Conservation (phyloP, 371 early-diverging fungal species). For the Mucor ambiguus region DNA sequence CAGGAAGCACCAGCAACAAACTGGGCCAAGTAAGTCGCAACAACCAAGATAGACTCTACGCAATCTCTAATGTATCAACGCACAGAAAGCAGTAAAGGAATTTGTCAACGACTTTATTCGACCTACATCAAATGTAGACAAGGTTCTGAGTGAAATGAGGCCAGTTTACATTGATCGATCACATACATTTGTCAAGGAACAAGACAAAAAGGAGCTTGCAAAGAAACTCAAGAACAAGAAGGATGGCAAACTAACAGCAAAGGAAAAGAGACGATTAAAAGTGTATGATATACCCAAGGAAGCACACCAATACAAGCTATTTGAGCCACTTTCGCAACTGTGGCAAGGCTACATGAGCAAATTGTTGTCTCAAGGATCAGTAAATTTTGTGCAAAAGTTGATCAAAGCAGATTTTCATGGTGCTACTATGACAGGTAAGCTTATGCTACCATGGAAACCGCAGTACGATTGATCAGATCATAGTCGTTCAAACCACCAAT, state of each 20-base stretch:
- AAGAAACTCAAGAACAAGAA: conserved; percentile 29
- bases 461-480: conserved; percentile 2
- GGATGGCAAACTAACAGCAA: conserved; percentile 59
- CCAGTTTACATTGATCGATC: conserved; percentile 23
- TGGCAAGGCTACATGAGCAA: conserved; percentile 85
- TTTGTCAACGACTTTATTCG: conserved; percentile 22
- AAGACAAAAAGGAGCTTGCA: conserved; percentile 20
- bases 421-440: conserved; percentile 70
- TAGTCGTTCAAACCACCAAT: conserved; percentile 79
- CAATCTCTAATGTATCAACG: neutral
- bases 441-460: neutral
- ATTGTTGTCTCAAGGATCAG: conserved; percentile 46
- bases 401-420: conserved; percentile 90
- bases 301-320: conserved; percentile 56
- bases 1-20: conserved; percentile 6
- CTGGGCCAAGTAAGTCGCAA: conserved; percentile 4
- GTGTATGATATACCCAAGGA: conserved; percentile 70
- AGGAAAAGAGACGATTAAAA: conserved; percentile 58
- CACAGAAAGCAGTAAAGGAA: conserved; percentile 18
- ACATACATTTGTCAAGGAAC: conserved; percentile 23
- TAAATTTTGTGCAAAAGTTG: conserved; percentile 62
- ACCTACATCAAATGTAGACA: conserved; percentile 15
- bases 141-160: conserved; percentile 4
- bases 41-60: neutral
- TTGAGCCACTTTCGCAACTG: conserved; percentile 75